Conservation (phyloP, 495 filamentous ascomycete species). For the Symbiotaphrina buchneri region DNA sequence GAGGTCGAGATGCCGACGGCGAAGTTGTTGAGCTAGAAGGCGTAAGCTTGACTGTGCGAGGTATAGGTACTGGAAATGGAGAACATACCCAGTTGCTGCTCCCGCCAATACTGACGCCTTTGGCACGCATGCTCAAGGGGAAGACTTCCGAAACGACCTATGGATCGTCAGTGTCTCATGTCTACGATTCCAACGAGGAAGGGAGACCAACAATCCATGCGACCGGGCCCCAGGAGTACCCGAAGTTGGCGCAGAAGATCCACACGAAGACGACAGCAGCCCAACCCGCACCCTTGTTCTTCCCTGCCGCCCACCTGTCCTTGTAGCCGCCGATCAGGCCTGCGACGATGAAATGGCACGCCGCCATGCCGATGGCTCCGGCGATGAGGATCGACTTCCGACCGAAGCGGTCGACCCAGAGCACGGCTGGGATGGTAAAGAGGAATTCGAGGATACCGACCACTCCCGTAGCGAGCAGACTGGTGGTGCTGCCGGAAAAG, state of each 20-base stretch:
- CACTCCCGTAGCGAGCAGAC: background rate
- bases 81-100: conserved; percentile 13
- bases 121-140: conserved; percentile 20
- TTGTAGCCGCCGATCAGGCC: background rate
- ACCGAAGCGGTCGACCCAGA: background rate
- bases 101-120: conserved; percentile 15
- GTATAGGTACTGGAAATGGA: too few species aligned
- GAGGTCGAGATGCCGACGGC: conserved; percentile 18
- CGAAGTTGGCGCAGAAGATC: conserved; percentile 3
- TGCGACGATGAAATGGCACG: background rate
- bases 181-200: too few species aligned
- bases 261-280: background rate
- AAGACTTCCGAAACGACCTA: conserved; percentile 21
- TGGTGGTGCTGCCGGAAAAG: background rate
- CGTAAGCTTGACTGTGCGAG: too few species aligned
- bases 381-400: background rate
- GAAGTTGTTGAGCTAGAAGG: conserved; percentile 27
- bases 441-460: background rate
- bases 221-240: conserved; percentile 14
- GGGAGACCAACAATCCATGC: too few species aligned
- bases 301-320: background rate
- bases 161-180: too few species aligned
- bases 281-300: background rate
- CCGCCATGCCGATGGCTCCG: background rate
- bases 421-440: background rate